phyloP scores from a whole-genome alignment of 148 eudicot genomes.

The Chenopodium formosanum region DNA sequence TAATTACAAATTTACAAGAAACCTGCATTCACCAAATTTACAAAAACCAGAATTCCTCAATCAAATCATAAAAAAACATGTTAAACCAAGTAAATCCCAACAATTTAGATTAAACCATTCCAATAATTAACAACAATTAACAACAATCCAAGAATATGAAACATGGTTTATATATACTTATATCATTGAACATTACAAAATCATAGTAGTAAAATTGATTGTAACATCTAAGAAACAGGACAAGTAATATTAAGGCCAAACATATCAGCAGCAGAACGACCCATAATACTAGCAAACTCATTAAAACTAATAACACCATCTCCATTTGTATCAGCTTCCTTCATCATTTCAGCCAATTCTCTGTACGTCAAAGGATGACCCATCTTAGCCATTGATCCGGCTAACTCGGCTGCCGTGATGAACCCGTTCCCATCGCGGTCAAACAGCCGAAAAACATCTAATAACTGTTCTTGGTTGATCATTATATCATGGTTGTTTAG shows the following conservation, averaged over 20 bases:
- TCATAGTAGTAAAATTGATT: neutral
- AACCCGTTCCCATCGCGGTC: slow-evolving; percentile 69
- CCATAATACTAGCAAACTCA: slow-evolving; percentile 60
- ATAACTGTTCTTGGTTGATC: slow-evolving; percentile 55
- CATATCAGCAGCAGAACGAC: slow-evolving; percentile 56
- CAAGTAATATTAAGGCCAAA: slow-evolving; percentile 33
- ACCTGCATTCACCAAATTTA: neutral
- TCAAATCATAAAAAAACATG: neutral
- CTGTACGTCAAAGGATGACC: slow-evolving; percentile 64
- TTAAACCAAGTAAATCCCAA: neutral
- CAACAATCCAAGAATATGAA: neutral
- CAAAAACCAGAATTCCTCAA: neutral
- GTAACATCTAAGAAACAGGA: neutral
- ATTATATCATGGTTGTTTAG: slow-evolving; percentile 36
- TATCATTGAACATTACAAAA: neutral
- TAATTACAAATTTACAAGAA: neutral
- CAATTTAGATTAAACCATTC: neutral
- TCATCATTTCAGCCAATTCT: slow-evolving; percentile 63
- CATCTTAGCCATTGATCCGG: slow-evolving; percentile 72
- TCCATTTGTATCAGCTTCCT: slow-evolving; percentile 64
- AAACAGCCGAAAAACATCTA: slow-evolving; percentile 51
- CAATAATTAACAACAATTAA: neutral
- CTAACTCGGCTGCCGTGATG: slow-evolving; percentile 67
- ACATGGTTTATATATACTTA: neutral
- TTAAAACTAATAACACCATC: slow-evolving; percentile 72